Evolutionary conservation across 2,329 filamentous ascomycete genomes (phyloP).

Genomic region (Elsinoe fawcettii): DNA sequence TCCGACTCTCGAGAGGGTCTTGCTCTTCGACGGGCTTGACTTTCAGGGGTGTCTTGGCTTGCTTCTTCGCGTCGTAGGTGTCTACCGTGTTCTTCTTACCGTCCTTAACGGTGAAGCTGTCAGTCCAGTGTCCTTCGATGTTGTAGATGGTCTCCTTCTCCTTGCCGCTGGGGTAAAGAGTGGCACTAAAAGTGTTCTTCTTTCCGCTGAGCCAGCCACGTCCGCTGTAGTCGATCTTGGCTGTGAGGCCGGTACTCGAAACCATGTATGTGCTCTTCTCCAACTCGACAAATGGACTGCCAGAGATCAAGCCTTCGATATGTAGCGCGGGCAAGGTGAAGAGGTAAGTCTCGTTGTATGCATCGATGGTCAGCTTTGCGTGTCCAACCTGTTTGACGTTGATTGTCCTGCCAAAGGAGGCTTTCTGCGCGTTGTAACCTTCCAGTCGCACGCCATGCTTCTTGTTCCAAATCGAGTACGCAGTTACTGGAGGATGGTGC

Average conservation of each 20-base stretch:
- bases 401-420: slow-evolving; percentile 87
- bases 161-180: slow-evolving; percentile 59
- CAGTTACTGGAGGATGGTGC: slow-evolving; percentile 84
- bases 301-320: slow-evolving; percentile 85
- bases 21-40: slow-evolving; percentile 69
- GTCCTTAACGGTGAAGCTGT: slow-evolving; percentile 69
- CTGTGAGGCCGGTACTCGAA: slow-evolving; percentile 76
- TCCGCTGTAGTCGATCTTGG: slow-evolving; percentile 86
- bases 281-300: slow-evolving; percentile 82
- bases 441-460: slow-evolving; percentile 66
- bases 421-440: slow-evolving; percentile 95
- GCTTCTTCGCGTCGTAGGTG: slow-evolving; percentile 40
- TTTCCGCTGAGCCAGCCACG: slow-evolving; percentile 93
- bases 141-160: slow-evolving; percentile 72
- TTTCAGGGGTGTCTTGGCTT: slow-evolving; percentile 55
- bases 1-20: slow-evolving; percentile 77
- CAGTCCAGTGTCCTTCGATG: slow-evolving; percentile 86
- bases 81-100: slow-evolving; percentile 44
- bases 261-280: slow-evolving; percentile 78
- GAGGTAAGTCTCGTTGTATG: slow-evolving; percentile 64
- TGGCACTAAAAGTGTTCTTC: slow-evolving; percentile 82
- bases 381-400: slow-evolving; percentile 75
- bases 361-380: slow-evolving; percentile 68
- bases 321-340: slow-evolving; percentile 88
- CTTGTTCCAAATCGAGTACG: slow-evolving; percentile 84